Conservation (phyloP, 306 rosid species). For the Cicer cuneatum region DNA sequence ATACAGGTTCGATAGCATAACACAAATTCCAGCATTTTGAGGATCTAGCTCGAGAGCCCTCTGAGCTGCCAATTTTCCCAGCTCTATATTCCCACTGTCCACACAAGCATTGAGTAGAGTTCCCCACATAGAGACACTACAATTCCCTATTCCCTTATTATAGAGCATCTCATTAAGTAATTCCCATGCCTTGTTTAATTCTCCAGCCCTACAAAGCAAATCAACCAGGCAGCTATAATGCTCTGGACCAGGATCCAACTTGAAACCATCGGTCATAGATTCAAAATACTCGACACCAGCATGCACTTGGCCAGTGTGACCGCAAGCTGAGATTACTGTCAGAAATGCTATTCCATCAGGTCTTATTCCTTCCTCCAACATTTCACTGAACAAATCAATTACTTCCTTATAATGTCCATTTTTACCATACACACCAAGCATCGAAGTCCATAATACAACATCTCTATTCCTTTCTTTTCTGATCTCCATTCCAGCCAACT, state of each 20-base stretch:
- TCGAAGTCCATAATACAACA: conserved; percentile 75
- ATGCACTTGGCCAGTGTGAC: conserved; percentile 69
- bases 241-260: conserved; percentile 69
- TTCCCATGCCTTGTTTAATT: conserved; percentile 73
- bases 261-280: conserved; percentile 66
- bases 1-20: conserved; percentile 69
- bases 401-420: conserved; percentile 63
- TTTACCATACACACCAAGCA: conserved; percentile 79
- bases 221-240: conserved; percentile 78
- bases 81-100: conserved; percentile 64
- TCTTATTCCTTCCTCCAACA: conserved; percentile 69
- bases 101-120: conserved; percentile 71
- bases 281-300: conserved; percentile 73
- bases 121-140: conserved; percentile 70
- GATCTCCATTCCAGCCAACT: conserved; percentile 54
- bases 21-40: conserved; percentile 60
- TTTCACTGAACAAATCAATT: conserved; percentile 58
- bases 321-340: conserved; percentile 79
- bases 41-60: conserved; percentile 74
- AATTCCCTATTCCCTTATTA: conserved; percentile 42
- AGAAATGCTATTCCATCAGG: conserved; percentile 73
- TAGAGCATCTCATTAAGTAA: conserved; percentile 52
- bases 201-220: conserved; percentile 81
- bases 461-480: conserved; percentile 58
- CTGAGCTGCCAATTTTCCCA: conserved; percentile 71